A percentile compares a stretch with the other conserved stretches of the same genome.
These are phyloP conservation scores for Torulaspora maleeae DNA, from an alignment of 805 yeast genomes.

Conservation along the genomic window DNA sequence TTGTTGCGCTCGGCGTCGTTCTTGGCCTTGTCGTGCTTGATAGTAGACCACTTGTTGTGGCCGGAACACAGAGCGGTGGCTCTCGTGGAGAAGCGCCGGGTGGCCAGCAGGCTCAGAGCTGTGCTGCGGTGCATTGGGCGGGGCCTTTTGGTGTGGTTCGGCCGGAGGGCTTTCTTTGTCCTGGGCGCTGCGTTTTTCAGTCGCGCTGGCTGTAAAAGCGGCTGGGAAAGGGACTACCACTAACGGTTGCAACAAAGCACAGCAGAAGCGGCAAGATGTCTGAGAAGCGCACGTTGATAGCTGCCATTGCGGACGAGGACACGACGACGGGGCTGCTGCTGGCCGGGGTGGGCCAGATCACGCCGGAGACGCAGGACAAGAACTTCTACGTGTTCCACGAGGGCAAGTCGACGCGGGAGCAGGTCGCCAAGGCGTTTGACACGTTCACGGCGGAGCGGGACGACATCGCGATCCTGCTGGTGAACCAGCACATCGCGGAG, in stretches of 20 bases:
- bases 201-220: conserved; percentile 10
- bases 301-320: conserved; percentile 97
- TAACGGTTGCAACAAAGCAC: background rate
- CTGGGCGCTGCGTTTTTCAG: background rate
- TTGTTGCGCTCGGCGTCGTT: conserved; percentile 77
- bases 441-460: conserved; percentile 68
- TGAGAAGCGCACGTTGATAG: conserved; percentile 72
- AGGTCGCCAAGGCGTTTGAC: conserved; percentile 69
- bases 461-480: conserved; percentile 87
- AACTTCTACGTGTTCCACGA: conserved; percentile 79
- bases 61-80: conserved; percentile 42
- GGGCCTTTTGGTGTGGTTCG: background rate
- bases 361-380: conserved; percentile 45
- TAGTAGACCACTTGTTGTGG: conserved; percentile 93
- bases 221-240: background rate
- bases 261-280: conserved; percentile 15
- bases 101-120: background rate
- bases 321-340: conserved; percentile 92
- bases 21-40: conserved; percentile 89
- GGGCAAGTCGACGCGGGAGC: conserved; percentile 70
- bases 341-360: conserved; percentile 92
- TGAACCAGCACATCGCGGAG: conserved; percentile 94
- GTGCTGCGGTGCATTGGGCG: background rate
- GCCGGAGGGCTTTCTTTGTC: background rate
- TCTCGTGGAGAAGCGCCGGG: conserved; percentile 5